Percentiles rank a stretch among this genome's conserved stretches.
Evolutionary conservation across 75 land plant species (phyloP).

Genomic region (Picea sitchensis): DNA sequence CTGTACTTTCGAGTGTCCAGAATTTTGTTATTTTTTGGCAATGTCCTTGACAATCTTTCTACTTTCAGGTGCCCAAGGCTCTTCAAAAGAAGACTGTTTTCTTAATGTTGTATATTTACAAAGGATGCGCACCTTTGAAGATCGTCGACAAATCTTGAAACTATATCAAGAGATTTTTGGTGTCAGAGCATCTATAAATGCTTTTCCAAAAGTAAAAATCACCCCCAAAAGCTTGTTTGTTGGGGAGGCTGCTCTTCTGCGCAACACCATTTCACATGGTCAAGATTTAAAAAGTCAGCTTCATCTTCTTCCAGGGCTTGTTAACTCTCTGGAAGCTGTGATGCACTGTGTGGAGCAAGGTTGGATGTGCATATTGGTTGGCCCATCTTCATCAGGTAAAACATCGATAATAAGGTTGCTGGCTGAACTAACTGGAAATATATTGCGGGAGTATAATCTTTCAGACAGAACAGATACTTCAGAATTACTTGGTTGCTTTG

Average conservation of each 20-base stretch:
- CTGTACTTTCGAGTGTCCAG: not conserved
- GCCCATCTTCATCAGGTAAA: conserved; percentile 91
- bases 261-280: conserved; percentile 35
- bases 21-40: not conserved
- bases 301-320: conserved; percentile 58
- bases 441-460: conserved; percentile 67
- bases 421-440: conserved; percentile 81
- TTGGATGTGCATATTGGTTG: conserved; percentile 96
- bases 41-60: not conserved
- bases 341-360: conserved; percentile 67
- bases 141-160: conserved; percentile 57
- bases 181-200: conserved; percentile 35
- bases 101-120: conserved; percentile 73
- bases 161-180: conserved; percentile 81
- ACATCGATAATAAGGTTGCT: conserved; percentile 78
- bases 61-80: conserved; percentile 36
- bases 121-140: conserved; percentile 83
- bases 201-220: conserved; percentile 52
- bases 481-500: conserved; percentile 97
- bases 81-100: conserved; percentile 28
- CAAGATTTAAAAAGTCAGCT: conserved; percentile 33
- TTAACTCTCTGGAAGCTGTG: conserved; percentile 61
- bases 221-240: conserved; percentile 40
- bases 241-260: conserved; percentile 43
- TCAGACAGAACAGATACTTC: conserved; percentile 92